These are phyloP conservation scores for Neurospora tetrasperma DNA, from an alignment of 495 filamentous ascomycete species.

Conservation along the genomic window DNA sequence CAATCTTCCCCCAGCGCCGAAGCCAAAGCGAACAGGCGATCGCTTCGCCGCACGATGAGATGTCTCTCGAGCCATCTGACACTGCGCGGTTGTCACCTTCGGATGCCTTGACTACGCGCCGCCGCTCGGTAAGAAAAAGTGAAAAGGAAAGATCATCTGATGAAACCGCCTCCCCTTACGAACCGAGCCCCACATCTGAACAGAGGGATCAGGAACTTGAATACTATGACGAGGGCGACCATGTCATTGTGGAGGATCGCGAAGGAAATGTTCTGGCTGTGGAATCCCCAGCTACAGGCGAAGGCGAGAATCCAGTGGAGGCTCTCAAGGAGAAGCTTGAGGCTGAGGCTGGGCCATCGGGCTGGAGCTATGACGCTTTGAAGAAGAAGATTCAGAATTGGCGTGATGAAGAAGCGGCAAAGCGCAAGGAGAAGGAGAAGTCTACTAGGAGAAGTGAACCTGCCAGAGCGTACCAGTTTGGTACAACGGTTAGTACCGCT, in stretches of 20 bases:
- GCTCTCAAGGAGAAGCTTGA: conserved; percentile 33
- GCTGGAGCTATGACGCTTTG: conserved; percentile 32
- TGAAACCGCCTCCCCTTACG: conserved; percentile 18
- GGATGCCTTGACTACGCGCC: conserved; percentile 7
- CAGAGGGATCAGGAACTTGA: conserved; percentile 41
- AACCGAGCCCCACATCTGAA: conserved; percentile 10
- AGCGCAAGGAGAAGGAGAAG: conserved; percentile 48
- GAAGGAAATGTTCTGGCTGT: conserved; percentile 73
- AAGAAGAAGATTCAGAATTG: conserved; percentile 41
- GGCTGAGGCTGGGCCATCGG: conserved; percentile 30
- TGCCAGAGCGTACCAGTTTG: conserved; percentile 89
- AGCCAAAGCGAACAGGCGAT: conserved; percentile 27
- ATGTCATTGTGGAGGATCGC: conserved; percentile 76
- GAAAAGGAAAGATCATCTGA: conserved; percentile 8
- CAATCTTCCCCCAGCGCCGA: conserved; percentile 65
- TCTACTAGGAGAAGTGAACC: conserved; percentile 40
- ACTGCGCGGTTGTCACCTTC: conserved; percentile 13
- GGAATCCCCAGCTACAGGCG: conserved; percentile 9
- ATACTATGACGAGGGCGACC: conserved; percentile 70
- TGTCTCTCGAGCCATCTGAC: conserved; percentile 14
- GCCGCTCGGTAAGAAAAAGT: conserved; percentile 2
- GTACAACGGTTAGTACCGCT: conserved; percentile 53
- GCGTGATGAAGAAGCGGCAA: conserved; percentile 48
- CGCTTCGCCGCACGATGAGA: conserved; percentile 15
- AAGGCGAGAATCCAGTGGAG: conserved; percentile 4